Evolutionary conservation across 2,329 filamentous ascomycete genomes (phyloP).

Genomic region (Dactylellina cionopaga): DNA sequence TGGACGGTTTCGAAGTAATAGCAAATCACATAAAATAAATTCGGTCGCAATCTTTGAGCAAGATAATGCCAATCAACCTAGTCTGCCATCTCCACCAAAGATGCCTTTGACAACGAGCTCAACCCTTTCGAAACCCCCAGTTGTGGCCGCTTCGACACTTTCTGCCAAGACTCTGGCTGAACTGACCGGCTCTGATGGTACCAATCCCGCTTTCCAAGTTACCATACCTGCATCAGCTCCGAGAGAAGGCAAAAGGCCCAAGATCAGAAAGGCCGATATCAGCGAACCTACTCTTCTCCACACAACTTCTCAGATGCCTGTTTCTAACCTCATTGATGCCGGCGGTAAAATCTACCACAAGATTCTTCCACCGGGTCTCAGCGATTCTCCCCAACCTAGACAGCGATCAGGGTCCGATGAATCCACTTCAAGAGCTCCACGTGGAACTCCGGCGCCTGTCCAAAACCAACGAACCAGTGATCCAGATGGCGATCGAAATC

Average conservation of each 20-base stretch:
- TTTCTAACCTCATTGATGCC: constrained; percentile 49
- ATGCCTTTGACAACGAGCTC: constrained; percentile 4
- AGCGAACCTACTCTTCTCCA: constrained; percentile 39
- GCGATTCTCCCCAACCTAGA: constrained; percentile 35
- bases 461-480: constrained; percentile 42
- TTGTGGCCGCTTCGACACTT: not conserved
- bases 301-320: constrained; percentile 48
- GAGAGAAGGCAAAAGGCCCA: constrained; percentile 30
- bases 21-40: constrained; percentile 42
- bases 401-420: constrained; percentile 47
- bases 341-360: constrained; percentile 32
- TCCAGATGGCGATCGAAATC: constrained; percentile 30
- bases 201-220: constrained; percentile 41
- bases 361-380: constrained; percentile 35
- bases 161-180: constrained; percentile 41
- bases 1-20: constrained; percentile 42
- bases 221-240: constrained; percentile 6
- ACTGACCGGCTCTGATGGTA: constrained; percentile 33
- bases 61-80: constrained; percentile 21
- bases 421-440: constrained; percentile 16
- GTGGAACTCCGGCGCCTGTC: not conserved
- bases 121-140: constrained; percentile 33
- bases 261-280: constrained; percentile 43
- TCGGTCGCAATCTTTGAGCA: constrained; percentile 45
- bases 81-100: constrained; percentile 32